Conservation (phyloP, 352 stramenopile genomes). For the Lagenidium sp. region DNA sequence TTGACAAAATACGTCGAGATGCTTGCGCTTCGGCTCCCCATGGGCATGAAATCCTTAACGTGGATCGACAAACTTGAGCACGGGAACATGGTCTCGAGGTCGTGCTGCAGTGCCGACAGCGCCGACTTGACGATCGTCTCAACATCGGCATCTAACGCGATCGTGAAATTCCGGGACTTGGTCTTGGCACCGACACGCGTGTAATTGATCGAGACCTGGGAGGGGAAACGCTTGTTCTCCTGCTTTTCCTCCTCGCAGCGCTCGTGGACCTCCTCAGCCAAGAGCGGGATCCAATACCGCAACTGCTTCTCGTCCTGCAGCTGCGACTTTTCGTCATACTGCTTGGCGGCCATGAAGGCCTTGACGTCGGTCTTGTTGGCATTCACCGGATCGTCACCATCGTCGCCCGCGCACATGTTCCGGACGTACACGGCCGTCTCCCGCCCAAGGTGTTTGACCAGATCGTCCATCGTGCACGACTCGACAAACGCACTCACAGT, state of each 20-base stretch:
- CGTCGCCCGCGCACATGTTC: slow-evolving; percentile 48
- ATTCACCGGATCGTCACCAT: slow-evolving; percentile 64
- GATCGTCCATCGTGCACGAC: slow-evolving; percentile 33
- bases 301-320: slow-evolving; percentile 44
- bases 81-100: slow-evolving; percentile 48
- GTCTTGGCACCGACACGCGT: slow-evolving; percentile 42
- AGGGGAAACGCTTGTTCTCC: slow-evolving; percentile 73
- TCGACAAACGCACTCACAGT: slow-evolving; percentile 47
- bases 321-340: slow-evolving; percentile 64
- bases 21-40: slow-evolving; percentile 28
- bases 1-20: slow-evolving; percentile 74
- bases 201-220: slow-evolving; percentile 44
- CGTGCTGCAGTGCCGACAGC: slow-evolving; percentile 38
- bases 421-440: slow-evolving; percentile 52
- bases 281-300: slow-evolving; percentile 64
- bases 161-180: slow-evolving; percentile 32
- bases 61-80: slow-evolving; percentile 43
- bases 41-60: slow-evolving; percentile 59
- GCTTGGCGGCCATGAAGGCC: slow-evolving; percentile 62
- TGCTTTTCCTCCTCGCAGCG: slow-evolving; percentile 70
- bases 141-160: slow-evolving; percentile 44
- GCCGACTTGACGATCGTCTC: slow-evolving; percentile 43
- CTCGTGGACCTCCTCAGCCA: slow-evolving; percentile 67
- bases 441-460: slow-evolving; percentile 41
- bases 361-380: slow-evolving; percentile 59